Percentiles rank a stretch among this genome's conserved stretches.
These are phyloP conservation scores for Oryza nivara DNA, from an alignment of 176 grass and related monocot genomes.

Conservation along the genomic window DNA sequence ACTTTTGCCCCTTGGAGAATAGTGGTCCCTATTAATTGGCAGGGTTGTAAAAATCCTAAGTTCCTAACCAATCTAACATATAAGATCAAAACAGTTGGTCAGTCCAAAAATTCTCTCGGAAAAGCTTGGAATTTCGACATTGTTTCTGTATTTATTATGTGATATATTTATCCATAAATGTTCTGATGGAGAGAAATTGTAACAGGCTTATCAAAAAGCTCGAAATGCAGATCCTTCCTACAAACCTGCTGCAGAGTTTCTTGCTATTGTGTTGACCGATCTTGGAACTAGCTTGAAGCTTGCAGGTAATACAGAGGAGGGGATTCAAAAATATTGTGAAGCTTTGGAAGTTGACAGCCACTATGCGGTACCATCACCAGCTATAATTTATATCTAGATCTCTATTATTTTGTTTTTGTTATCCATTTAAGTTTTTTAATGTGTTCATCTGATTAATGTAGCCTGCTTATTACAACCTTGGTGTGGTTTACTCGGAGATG, in stretches of 20 bases:
- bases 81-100: neutral
- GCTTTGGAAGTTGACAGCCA: slow-evolving; percentile 88
- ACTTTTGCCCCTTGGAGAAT: neutral
- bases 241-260: slow-evolving; percentile 84
- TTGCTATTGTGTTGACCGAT: slow-evolving; percentile 97
- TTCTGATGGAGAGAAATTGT: slow-evolving; percentile 37
- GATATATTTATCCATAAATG: slow-evolving; percentile 26
- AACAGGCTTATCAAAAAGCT: slow-evolving; percentile 91
- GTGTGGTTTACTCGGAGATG: slow-evolving; percentile 98
- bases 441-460: slow-evolving; percentile 45
- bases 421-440: slow-evolving; percentile 19
- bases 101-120: neutral
- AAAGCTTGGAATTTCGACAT: neutral
- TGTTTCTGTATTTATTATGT: neutral
- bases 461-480: slow-evolving; percentile 99
- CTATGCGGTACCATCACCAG: slow-evolving; percentile 71
- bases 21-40: neutral
- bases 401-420: slow-evolving; percentile 19
- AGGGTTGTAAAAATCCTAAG: neutral
- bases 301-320: slow-evolving; percentile 89
- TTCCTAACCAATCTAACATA: neutral
- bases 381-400: slow-evolving; percentile 25
- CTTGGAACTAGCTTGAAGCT: slow-evolving; percentile 98
- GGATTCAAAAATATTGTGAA: slow-evolving; percentile 97
- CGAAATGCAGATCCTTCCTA: slow-evolving; percentile 81